Percentiles rank a stretch among this genome's conserved stretches.
Evolutionary conservation across 768 basidiomycete species (phyloP).

Genomic region (Mycena latifolia): DNA sequence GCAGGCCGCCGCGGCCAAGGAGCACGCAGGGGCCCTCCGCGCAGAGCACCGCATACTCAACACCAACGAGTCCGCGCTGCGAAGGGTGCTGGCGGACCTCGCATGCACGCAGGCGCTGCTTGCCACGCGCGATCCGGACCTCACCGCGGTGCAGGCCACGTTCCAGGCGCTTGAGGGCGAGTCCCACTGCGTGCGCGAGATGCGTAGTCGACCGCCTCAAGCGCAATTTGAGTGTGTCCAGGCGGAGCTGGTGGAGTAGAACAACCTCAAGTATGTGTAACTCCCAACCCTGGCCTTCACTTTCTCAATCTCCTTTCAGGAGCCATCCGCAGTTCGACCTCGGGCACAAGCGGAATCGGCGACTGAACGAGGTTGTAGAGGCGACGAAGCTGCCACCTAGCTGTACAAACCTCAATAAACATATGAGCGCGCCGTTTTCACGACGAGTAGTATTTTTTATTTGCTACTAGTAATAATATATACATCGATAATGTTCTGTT

Average conservation of each 20-base stretch:
- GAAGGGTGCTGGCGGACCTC: slow-evolving; percentile 70
- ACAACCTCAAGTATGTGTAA: slow-evolving; percentile 73
- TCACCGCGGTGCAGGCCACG: slow-evolving; percentile 77
- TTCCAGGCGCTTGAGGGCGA: slow-evolving; percentile 85
- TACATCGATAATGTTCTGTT: too few relatives aligned
- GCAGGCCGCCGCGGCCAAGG: too few relatives aligned
- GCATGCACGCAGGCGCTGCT: slow-evolving; percentile 73
- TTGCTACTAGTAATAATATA: too few relatives aligned
- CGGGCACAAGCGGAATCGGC: slow-evolving; percentile 79
- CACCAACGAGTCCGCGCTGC: slow-evolving; percentile 72
- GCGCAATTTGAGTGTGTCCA: slow-evolving; percentile 84
- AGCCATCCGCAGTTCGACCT: too few relatives aligned
- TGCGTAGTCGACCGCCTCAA: too few relatives aligned
- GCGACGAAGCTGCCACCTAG: slow-evolving; percentile 47
- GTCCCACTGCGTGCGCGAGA: slow-evolving; percentile 79
- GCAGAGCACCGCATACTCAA: slow-evolving; percentile 81
- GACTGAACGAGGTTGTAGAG: slow-evolving; percentile 67
- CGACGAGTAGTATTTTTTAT: too few relatives aligned
- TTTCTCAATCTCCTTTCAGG: too few relatives aligned
- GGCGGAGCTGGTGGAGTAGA: slow-evolving; percentile 77
- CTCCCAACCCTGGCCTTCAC: slow-evolving; percentile 12
- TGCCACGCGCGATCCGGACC: slow-evolving; percentile 85
- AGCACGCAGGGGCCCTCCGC: slow-evolving; percentile 81
- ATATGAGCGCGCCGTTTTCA: too few relatives aligned
- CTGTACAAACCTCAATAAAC: too few relatives aligned